Base-by-base conservation (phyloP, 2,329 filamentous ascomycete species). In the Colletotrichum ledebouriae region DNA sequence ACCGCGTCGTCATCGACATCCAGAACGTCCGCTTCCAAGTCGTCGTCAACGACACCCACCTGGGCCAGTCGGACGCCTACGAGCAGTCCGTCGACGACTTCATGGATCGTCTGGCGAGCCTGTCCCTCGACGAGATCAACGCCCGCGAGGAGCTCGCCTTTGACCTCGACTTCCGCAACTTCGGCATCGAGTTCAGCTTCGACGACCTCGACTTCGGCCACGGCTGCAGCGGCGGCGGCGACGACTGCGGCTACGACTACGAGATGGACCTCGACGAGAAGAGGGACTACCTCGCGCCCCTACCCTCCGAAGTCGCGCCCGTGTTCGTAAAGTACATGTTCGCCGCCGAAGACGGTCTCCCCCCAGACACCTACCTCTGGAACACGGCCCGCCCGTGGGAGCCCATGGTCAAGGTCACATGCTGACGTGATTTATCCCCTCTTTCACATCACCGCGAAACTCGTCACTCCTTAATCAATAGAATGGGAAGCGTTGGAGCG, bases 361-460 rank as follows among this genome's bases (percentile, higher is more conserved):
- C 70, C 2, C 78, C 77, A 10, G 77, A 80, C 53, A 74, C 81
- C 22, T 82, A 82, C 63, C 74, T 82, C 44, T 82, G 80, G 80
- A 81, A 82, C 67, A 67, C 79, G 71, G 74, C 77, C 15, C 73
- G 74, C 37, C 80, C 80, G 41, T 82, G 80, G 80, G 80, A 82
- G 70, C 80, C 80, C 9, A 80, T 82, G 77, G 76, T 82, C n/a
- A 79, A 77, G 70, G 80, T 79, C 9, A 74, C 73, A 12, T 78
- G 76, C n/a, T 80, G 60, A 71, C 17, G 34, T 11, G 59, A 34
- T 20, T 37, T 2, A 17, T 17, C 53, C 37, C 15, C 29, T 25
- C 17, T 5, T 42, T 58, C 9, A 53, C 17, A 15, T 42, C 50
- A 13, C 22, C 37, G 0, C 44, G 29, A 15, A 15, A 34, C 20